These are phyloP conservation scores for Eucalyptus curtisii DNA, from an alignment of 345 rosid genomes.

Conservation along the genomic window DNA sequence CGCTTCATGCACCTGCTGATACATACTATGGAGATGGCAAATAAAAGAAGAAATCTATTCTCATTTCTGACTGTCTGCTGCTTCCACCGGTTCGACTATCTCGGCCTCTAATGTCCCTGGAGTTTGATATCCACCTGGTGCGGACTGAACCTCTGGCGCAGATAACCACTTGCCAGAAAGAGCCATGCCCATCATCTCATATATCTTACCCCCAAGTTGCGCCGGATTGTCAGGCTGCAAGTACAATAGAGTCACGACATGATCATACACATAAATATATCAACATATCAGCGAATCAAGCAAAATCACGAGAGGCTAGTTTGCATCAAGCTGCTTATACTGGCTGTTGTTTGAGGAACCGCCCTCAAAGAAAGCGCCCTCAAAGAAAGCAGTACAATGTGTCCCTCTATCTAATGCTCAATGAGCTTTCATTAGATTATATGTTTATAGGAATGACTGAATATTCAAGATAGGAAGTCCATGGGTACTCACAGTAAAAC, in stretches of 20 bases:
- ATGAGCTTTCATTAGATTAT: neutral
- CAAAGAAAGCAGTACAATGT: neutral
- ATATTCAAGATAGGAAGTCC: neutral
- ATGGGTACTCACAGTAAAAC: slow-evolving; percentile 62
- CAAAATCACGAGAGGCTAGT: neutral
- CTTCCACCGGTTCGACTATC: slow-evolving; percentile 70
- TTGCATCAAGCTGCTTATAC: neutral
- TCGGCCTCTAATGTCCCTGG: slow-evolving; percentile 62
- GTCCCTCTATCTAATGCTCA: neutral
- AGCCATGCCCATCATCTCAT: slow-evolving; percentile 90
- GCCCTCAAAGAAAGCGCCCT: neutral
- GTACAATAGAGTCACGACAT: neutral
- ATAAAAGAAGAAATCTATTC: neutral
- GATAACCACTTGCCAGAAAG: slow-evolving; percentile 74
- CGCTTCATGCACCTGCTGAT: neutral
- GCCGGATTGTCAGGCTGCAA: slow-evolving; percentile 95
- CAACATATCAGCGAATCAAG: neutral
- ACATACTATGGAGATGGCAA: neutral
- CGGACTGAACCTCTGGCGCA: slow-evolving; percentile 9
- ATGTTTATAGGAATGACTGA: neutral
- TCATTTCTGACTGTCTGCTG: slow-evolving; percentile 55
- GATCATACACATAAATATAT: neutral
- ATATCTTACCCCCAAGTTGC: slow-evolving; percentile 89
- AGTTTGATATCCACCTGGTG: slow-evolving; percentile 1
- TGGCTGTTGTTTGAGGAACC: neutral